phyloP scores from a whole-genome alignment of 495 filamentous ascomycete species.

The Neurospora sublineolata region DNA sequence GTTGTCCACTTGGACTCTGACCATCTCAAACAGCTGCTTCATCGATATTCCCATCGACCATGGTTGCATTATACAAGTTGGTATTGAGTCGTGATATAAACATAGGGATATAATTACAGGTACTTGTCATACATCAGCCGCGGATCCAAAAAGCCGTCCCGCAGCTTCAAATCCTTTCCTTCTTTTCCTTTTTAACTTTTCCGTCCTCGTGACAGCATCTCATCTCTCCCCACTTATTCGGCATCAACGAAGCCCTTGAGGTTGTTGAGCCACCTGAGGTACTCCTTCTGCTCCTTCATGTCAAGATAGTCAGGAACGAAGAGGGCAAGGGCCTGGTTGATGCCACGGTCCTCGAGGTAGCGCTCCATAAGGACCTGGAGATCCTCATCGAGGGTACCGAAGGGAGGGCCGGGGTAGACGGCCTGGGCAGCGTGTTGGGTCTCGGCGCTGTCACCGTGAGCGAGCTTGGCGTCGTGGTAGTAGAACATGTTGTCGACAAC shows the following conservation, averaged over 20 bases:
- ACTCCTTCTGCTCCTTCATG: constrained; percentile 98
- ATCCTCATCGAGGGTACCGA: constrained; percentile 90
- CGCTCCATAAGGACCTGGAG: constrained; percentile 83
- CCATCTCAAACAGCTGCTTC: neutral
- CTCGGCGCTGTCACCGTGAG: constrained; percentile 39
- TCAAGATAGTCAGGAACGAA: constrained; percentile 96
- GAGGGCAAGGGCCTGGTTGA: constrained; percentile 75
- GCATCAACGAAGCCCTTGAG: constrained; percentile 68
- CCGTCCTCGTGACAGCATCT: neutral
- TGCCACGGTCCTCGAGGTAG: constrained; percentile 87
- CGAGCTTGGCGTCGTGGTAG: constrained; percentile 62
- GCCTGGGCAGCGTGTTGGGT: constrained; percentile 45
- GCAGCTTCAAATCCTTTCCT: neutral
- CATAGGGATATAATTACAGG: neutral
- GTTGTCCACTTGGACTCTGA: neutral
- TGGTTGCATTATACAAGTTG: neutral
- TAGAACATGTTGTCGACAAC: constrained; percentile 86
- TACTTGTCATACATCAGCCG: neutral
- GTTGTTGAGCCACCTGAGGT: constrained; percentile 77
- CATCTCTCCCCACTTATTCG: constrained; percentile 24
- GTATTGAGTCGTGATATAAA: neutral
- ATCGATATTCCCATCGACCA: no score
- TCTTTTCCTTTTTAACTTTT: neutral
- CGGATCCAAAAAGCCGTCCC: neutral
- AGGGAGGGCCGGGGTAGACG: constrained; percentile 84